These are phyloP conservation scores for Chenopodium berlandieri DNA, from an alignment of 148 eudicot species.

Conservation along the genomic window DNA sequence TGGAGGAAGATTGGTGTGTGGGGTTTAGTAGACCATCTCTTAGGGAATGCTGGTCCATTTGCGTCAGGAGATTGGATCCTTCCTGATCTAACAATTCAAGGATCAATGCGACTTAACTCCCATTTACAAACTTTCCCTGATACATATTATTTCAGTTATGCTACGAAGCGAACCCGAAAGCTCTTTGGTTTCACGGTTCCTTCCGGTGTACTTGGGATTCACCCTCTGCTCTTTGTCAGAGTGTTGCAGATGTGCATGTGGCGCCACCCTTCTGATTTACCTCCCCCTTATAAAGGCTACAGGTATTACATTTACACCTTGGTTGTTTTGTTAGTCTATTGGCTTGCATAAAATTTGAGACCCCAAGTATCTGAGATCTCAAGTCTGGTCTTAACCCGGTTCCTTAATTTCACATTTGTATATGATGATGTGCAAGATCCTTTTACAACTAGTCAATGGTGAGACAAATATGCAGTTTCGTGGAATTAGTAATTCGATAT, in stretches of 20 bases:
- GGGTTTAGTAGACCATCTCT: constrained; percentile 67
- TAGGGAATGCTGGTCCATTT: constrained; percentile 79
- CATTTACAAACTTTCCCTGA: constrained; percentile 68
- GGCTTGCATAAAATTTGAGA: neutral
- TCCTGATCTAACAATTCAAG: constrained; percentile 85
- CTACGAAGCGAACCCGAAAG: constrained; percentile 73
- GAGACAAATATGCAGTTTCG: neutral
- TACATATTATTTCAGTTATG: constrained; percentile 92
- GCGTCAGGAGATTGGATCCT: constrained; percentile 95
- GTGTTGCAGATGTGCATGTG: constrained; percentile 93
- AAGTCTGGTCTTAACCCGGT: neutral
- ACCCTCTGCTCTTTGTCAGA: constrained; percentile 76
- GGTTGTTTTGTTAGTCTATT: neutral
- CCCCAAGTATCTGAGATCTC: neutral
- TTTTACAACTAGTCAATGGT: neutral
- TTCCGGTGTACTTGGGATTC: constrained; percentile 65
- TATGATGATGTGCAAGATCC: neutral
- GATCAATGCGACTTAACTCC: constrained; percentile 64
- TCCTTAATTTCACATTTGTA: neutral
- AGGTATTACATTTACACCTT: constrained; percentile 44
- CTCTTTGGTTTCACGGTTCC: constrained; percentile 65
- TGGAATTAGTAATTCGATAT: neutral
- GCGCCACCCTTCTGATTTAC: constrained; percentile 71
- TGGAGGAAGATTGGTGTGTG: constrained; percentile 67
- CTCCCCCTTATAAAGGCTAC: constrained; percentile 88